Conservation (phyloP, 2,329 filamentous ascomycete species). For the Colletotrichum chlorophyti region DNA sequence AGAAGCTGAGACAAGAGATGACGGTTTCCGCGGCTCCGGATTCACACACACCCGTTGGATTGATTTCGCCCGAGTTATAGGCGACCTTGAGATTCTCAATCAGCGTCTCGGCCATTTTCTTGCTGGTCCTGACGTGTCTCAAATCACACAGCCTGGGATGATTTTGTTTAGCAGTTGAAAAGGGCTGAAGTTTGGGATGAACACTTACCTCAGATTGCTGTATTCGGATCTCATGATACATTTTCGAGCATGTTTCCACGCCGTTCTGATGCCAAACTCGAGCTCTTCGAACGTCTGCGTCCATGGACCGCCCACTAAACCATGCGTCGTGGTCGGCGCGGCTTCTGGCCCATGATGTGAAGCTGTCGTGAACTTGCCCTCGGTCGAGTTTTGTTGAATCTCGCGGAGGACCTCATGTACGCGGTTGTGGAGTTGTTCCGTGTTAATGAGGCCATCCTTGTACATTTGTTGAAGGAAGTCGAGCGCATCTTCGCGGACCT, state of each 20-base stretch:
- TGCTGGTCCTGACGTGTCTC: conserved; percentile 25
- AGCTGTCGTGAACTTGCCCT: conserved; percentile 11
- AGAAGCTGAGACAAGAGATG: neutral
- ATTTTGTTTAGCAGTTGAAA: neutral
- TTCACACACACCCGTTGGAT: conserved; percentile 6
- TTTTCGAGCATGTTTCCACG: conserved; percentile 27
- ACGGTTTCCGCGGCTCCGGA: no score
- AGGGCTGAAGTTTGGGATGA: neutral
- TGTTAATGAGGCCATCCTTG: conserved; percentile 13
- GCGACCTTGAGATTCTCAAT: conserved; percentile 20
- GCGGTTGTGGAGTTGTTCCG: conserved; percentile 16
- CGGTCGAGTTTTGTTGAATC: conserved; percentile 21
- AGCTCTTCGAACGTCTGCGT: conserved; percentile 28
- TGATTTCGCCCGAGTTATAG: conserved; percentile 25
- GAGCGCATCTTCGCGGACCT: conserved; percentile 26
- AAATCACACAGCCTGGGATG: conserved; percentile 12
- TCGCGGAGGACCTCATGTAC: conserved; percentile 24
- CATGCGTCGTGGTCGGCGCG: neutral
- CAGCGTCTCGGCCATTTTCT: conserved; percentile 27
- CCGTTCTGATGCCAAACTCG: conserved; percentile 17
- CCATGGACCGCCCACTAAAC: conserved; percentile 20
- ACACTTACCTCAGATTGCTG: conserved; percentile 13
- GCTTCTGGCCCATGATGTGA: conserved; percentile 13
- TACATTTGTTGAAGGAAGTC: conserved; percentile 26
- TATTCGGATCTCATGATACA: conserved; percentile 26